These are phyloP conservation scores for Viola pubescens DNA, from an alignment of 441 rosid species.

Conservation along the genomic window DNA sequence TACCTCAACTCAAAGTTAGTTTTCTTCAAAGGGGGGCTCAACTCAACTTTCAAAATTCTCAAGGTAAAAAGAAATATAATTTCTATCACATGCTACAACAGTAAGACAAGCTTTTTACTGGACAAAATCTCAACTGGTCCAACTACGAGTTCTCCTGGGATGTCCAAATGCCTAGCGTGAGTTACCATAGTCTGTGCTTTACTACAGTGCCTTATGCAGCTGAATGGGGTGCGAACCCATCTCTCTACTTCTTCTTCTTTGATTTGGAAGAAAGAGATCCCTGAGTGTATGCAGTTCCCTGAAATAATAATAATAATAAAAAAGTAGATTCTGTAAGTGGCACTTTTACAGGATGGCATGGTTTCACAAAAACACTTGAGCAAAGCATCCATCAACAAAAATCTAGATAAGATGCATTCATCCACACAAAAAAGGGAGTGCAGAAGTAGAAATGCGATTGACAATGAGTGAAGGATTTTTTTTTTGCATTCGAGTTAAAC, in stretches of 20 bases:
- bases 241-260: slow-evolving; percentile 74
- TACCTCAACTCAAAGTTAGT: slow-evolving; percentile 20
- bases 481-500: not conserved
- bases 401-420: not conserved
- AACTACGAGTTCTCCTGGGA: slow-evolving; percentile 18
- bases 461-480: too few relatives aligned
- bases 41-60: slow-evolving; percentile 26
- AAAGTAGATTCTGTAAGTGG: too few relatives aligned
- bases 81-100: slow-evolving; percentile 35
- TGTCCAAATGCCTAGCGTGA: slow-evolving; percentile 24
- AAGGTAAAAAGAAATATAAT: slow-evolving; percentile 13
- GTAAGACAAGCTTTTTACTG: slow-evolving; percentile 18
- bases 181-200: slow-evolving; percentile 28
- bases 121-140: slow-evolving; percentile 27
- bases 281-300: slow-evolving; percentile 85
- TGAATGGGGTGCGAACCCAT: slow-evolving; percentile 5
- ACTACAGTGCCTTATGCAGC: slow-evolving; percentile 19
- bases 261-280: slow-evolving; percentile 55
- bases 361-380: too few relatives aligned
- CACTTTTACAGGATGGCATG: too few relatives aligned
- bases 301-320: not conserved
- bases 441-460: not conserved
- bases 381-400: slow-evolving; percentile 10
- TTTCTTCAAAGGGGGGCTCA: slow-evolving; percentile 17
- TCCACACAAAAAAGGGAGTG: not conserved